A percentile compares a stretch with the other conserved stretches of the same genome.
phyloP scores from a whole-genome alignment of 2,329 filamentous ascomycete species.

The Orbilia ellipsospora region DNA sequence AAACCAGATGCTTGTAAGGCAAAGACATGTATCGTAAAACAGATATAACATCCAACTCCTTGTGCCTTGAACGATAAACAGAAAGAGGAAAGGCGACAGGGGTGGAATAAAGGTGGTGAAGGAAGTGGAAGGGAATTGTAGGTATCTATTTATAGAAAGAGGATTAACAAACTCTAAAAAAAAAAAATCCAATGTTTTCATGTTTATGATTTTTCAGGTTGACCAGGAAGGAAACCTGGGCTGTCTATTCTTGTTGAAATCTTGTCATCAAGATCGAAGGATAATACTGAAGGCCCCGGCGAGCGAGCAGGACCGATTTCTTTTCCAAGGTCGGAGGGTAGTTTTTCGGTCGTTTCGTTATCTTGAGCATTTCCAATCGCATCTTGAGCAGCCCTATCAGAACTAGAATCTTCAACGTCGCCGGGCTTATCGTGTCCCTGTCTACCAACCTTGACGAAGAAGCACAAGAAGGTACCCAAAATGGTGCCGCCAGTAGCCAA shows the following conservation, averaged over 20 bases:
- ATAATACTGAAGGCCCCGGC: slow-evolving; percentile 14
- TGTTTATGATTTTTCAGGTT: neutral
- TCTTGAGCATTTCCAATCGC: neutral
- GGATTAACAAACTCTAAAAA: neutral
- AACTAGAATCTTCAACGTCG: slow-evolving; percentile 33
- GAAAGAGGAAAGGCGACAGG: neutral
- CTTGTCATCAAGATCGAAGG: slow-evolving; percentile 40
- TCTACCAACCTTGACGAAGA: slow-evolving; percentile 47
- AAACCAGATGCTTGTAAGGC: no score
- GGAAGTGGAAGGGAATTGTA: slow-evolving; percentile 1
- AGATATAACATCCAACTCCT: no score
- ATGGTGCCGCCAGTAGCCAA: slow-evolving; percentile 35
- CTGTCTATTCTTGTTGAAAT: slow-evolving; percentile 7
- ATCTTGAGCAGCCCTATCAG: slow-evolving; percentile 2
- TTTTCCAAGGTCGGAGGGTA: neutral
- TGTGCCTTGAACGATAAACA: neutral
- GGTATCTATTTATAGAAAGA: slow-evolving; percentile 1
- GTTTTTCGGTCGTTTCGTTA: neutral
- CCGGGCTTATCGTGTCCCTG: slow-evolving; percentile 42
- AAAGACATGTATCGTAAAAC: no score
- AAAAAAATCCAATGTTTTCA: neutral
- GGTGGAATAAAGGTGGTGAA: neutral
- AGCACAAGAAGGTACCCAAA: slow-evolving; percentile 29
- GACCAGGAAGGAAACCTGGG: neutral
- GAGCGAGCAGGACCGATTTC: slow-evolving; percentile 4